These are phyloP conservation scores for Pelargonium citronellum DNA, from an alignment of 441 rosid genomes.

Conservation along the genomic window DNA sequence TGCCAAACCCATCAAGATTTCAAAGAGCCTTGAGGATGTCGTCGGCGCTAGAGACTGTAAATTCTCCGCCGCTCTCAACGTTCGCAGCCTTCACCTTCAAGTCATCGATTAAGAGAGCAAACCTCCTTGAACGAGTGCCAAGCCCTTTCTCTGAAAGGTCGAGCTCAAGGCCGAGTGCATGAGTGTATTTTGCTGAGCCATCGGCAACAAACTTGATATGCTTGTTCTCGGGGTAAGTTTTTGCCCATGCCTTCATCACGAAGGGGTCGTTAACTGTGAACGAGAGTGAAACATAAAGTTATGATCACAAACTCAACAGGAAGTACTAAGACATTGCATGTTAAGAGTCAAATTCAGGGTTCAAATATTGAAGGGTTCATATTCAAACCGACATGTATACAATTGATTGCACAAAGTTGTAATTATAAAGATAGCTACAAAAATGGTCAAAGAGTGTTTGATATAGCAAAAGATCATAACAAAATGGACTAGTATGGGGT, in stretches of 20 bases:
- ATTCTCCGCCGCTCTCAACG: slow-evolving; percentile 77
- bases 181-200: slow-evolving; percentile 75
- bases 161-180: slow-evolving; percentile 84
- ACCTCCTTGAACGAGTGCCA: slow-evolving; percentile 77
- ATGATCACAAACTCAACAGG: neutral
- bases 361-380: too few species aligned
- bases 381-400: too few species aligned
- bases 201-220: slow-evolving; percentile 81
- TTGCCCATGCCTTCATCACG: slow-evolving; percentile 96
- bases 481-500: neutral
- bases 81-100: slow-evolving; percentile 87
- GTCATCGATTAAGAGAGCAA: slow-evolving; percentile 71
- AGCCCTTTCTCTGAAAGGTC: slow-evolving; percentile 81
- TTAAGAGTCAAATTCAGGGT: neutral
- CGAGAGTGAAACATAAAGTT: neutral
- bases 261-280: slow-evolving; percentile 80
- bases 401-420: too few species aligned
- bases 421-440: too few species aligned
- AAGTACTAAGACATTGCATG: neutral
- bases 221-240: slow-evolving; percentile 85
- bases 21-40: slow-evolving; percentile 74
- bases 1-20: slow-evolving; percentile 1
- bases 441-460: too few species aligned
- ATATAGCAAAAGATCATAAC: too few species aligned
- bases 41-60: slow-evolving; percentile 76